Evolutionary conservation across 495 filamentous ascomycete genomes (phyloP).

Genomic region (Echria macrotheca): DNA sequence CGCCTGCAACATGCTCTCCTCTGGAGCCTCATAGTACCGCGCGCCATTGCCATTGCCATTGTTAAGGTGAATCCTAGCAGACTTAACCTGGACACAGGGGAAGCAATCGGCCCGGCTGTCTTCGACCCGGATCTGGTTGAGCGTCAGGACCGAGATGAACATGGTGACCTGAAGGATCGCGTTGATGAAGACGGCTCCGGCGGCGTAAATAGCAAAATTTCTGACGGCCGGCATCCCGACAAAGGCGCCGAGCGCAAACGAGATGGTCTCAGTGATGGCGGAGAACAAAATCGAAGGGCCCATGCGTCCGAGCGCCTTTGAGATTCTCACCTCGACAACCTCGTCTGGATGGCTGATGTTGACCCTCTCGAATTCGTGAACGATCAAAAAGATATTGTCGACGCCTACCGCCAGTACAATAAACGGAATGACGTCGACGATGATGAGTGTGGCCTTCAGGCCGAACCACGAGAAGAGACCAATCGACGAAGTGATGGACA

Average conservation of each 20-base stretch:
- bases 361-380: slow-evolving; percentile 94
- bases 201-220: slow-evolving; percentile 95
- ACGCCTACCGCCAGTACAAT: slow-evolving; percentile 93
- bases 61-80: slow-evolving; percentile 48
- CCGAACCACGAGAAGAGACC: slow-evolving; percentile 86
- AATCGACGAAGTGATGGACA: slow-evolving; percentile 94
- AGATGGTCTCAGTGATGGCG: slow-evolving; percentile 84
- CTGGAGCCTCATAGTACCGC: slow-evolving; percentile 58
- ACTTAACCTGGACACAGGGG: slow-evolving; percentile 74
- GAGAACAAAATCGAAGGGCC: slow-evolving; percentile 96
- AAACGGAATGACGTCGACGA: slow-evolving; percentile 97
- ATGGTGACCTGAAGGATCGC: slow-evolving; percentile 91
- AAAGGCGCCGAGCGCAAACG: slow-evolving; percentile 85
- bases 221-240: slow-evolving; percentile 96
- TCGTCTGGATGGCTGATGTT: slow-evolving; percentile 86
- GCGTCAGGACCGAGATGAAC: slow-evolving; percentile 84
- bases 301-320: slow-evolving; percentile 84
- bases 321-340: slow-evolving; percentile 74
- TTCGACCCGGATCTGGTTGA: slow-evolving; percentile 86
- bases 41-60: slow-evolving; percentile 31
- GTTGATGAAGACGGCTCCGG: slow-evolving; percentile 95
- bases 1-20: slow-evolving; percentile 72
- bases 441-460: slow-evolving; percentile 91
- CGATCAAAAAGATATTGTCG: slow-evolving; percentile 98
- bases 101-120: slow-evolving; percentile 86